Percentiles rank a stretch among this genome's conserved stretches.
phyloP scores from a whole-genome alignment of 306 rosid genomes.

The Citrullus amarus region DNA sequence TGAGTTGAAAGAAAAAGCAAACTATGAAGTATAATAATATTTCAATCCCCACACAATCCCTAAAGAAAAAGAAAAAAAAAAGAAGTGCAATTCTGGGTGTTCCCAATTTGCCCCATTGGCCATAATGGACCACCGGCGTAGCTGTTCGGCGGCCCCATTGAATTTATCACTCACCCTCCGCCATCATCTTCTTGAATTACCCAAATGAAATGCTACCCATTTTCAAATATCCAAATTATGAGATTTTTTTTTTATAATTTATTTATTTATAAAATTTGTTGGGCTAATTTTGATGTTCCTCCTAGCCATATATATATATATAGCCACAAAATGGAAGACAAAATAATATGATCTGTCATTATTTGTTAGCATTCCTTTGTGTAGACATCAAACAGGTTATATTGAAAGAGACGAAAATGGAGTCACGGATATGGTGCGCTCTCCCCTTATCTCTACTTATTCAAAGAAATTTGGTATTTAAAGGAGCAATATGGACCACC shows the following conservation, averaged over 20 bases:
- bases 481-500: neutral
- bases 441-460: neutral
- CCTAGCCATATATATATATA: no score
- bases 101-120: neutral
- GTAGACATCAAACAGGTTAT: neutral
- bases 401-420: neutral
- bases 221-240: neutral
- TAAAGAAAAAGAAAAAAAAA: neutral
- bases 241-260: neutral
- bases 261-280: no score
- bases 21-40: neutral
- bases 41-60: neutral
- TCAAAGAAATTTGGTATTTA: neutral
- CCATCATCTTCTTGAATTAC: neutral
- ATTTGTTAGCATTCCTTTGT: neutral
- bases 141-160: neutral
- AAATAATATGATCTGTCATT: neutral
- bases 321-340: no score
- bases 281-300: no score
- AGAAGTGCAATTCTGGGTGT: neutral
- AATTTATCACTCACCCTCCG: constrained; percentile 2
- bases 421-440: neutral
- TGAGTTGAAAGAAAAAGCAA: neutral
- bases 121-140: constrained; percentile 3
- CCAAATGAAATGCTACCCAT: neutral